Evolutionary conservation across 208 protist species (phyloP), one percentile per base, ranked within the genome.

Genomic region (Novymonas esmeraldas): DNA sequence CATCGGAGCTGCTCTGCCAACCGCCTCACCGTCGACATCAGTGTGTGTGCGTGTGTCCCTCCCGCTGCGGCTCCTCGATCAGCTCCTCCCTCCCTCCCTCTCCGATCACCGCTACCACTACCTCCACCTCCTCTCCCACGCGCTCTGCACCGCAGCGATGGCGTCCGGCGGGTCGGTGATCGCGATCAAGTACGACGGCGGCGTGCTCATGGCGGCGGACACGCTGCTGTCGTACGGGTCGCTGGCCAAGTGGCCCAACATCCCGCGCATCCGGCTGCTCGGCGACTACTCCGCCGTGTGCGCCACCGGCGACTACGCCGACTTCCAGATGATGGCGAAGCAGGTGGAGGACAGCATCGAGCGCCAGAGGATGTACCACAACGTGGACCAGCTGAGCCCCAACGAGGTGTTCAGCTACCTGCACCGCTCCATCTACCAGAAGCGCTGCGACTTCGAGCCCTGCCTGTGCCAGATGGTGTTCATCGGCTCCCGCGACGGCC

Each of bases 221-320:
- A 99, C 98, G 20, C 86, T 99, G 36, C 82, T 93, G n/a, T 99
- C 97, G 44, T 99, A 99, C 75, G 98, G 98, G 33, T 98, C 92
- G 10, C 72, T 99, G 29, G 98, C 97, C 13, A 98, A 98, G 64
- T 99, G 98, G 88, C 90, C 92, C 11, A 89, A 87, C 44, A 90
- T 98, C 41, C 82, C 88, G 24, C 92, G 98, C 41, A 84, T 99
- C 16, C 81, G 90, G 48, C 71, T 90, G 16, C 61, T 99, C 39
- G 97, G 97, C 49, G 49, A 78, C n/a, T 62, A 93, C 72, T 95
- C 95, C 10, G 74, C 96, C 26, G 58, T 99, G 28, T 98, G 95
- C 42, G 95, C 85, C 10, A 92, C 90, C 18, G 98, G 98, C 36
- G 97, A 99, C 82, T 97, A 97, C 66, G 96, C 95, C 33, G 98